Evolutionary conservation across 257 asterid genomes (phyloP), one percentile per base, ranked within the genome.

Genomic region (Nemophila menziesii): DNA sequence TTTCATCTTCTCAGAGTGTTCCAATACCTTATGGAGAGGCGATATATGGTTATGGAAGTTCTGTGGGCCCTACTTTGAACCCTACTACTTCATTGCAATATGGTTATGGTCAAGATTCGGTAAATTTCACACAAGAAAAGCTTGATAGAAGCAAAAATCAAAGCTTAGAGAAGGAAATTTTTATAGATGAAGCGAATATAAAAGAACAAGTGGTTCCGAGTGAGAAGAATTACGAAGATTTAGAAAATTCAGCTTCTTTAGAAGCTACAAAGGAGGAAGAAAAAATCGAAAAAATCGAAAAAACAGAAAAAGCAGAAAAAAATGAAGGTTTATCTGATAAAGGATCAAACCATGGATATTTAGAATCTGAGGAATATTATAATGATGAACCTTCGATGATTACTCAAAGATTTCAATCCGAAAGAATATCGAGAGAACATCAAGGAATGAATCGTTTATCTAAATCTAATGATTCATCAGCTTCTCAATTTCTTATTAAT

Each of bases 341-440:
- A 36, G 51, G 68, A 42, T 49, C 58, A 52, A 43, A 54, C 47
- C 57, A 69, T 51, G 65, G 60, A 57, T 66, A 49, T 64, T 71
- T 54, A 17, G 77, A 62, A 44, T 49, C 65, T 39, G 78, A 66
- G 33, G 57, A 54, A 14, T 56, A 39, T 56, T 45, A 68, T 41
- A 56, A 49, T 39, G 78, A 70, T 48, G 92, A 75, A 62, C 61
- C 67, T 39, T 70, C 63, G 41, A 41, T 62, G 57, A 67, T 58
- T 64, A 75, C 97, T 56, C 94, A 68, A 41, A 72, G 75, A 40
- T 86, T 79, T 50, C 81, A 56, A 37, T 86, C 97, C 18, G 97
- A 82, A 64, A 55, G 92, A 49, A 53, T 77, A 33, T 94, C 64
- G 23, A 66, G 94, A 40, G 93, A 82, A 40, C 93, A 70, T 49